These are phyloP conservation scores for Besnoitia besnoiti DNA, from an alignment of 169 alveolate species.

Conservation along the genomic window DNA sequence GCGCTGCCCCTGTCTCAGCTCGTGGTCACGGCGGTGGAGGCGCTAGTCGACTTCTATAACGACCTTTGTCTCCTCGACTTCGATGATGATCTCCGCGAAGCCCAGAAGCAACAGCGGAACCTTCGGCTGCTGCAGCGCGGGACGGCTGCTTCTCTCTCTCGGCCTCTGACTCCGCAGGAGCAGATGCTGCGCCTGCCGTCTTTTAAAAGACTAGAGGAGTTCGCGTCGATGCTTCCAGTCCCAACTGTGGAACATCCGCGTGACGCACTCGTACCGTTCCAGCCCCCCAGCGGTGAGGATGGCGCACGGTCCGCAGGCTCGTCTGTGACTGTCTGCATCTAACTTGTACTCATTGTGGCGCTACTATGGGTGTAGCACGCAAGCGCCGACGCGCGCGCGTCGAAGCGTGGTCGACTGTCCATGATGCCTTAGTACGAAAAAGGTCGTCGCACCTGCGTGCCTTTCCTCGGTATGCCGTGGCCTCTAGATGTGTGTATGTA, in stretches of 20 bases:
- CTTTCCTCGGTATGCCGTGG: too few species aligned
- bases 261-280: background rate
- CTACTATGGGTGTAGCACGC: too few species aligned
- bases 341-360: too few species aligned
- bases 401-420: too few species aligned
- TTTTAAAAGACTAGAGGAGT: background rate
- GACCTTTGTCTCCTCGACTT: background rate
- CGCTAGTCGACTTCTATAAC: conserved; percentile 19
- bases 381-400: too few species aligned
- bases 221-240: background rate
- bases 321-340: too few species aligned
- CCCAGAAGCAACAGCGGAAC: background rate
- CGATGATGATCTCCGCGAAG: background rate
- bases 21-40: background rate
- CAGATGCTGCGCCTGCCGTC: conserved; percentile 21
- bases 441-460: too few species aligned
- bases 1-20: background rate
- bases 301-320: too few species aligned
- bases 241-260: conserved; percentile 29
- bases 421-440: too few species aligned
- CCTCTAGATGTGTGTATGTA: too few species aligned
- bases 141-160: background rate
- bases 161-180: background rate
- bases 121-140: background rate
- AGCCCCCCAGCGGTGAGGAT: background rate